Conservation (phyloP, 257 asterid genomes). For the Coffea eugenioides region DNA sequence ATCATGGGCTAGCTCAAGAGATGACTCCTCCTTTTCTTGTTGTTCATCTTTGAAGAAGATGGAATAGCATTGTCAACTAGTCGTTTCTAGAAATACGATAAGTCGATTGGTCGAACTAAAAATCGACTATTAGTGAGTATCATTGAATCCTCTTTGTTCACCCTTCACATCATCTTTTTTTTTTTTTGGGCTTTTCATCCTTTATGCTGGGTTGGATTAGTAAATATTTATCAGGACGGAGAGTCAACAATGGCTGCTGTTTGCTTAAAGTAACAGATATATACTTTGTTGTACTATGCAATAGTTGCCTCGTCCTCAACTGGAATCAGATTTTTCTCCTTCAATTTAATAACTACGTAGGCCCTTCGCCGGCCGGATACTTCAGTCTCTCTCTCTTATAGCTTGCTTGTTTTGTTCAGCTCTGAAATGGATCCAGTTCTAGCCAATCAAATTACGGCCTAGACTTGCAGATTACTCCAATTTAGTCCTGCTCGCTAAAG, state of each 20-base stretch:
- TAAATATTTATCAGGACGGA: neutral
- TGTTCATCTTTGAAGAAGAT: neutral
- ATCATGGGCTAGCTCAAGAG: neutral
- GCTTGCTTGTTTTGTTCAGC: neutral
- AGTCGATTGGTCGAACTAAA: neutral
- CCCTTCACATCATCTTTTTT: neutral
- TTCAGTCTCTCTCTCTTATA: neutral
- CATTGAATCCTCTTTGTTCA: neutral
- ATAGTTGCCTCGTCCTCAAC: neutral
- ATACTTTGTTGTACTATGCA: neutral
- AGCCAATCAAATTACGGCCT: constrained; percentile 8
- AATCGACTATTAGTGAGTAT: neutral
- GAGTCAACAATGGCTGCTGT: constrained; percentile 21
- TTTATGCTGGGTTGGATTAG: neutral
- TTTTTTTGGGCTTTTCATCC: too few relatives aligned
- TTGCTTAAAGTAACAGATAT: neutral
- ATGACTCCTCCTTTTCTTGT: neutral
- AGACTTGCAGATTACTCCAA: constrained; percentile 7
- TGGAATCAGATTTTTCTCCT: neutral
- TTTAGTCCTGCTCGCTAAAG: constrained; percentile 1
- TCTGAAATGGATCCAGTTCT: neutral
- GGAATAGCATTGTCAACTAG: too few relatives aligned
- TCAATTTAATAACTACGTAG: neutral
- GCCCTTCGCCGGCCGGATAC: constrained; percentile 5
- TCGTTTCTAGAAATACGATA: neutral